Percentiles rank a stretch among this genome's conserved stretches.
phyloP scores from a whole-genome alignment of 441 rosid species.

The Syzygium malaccense region DNA sequence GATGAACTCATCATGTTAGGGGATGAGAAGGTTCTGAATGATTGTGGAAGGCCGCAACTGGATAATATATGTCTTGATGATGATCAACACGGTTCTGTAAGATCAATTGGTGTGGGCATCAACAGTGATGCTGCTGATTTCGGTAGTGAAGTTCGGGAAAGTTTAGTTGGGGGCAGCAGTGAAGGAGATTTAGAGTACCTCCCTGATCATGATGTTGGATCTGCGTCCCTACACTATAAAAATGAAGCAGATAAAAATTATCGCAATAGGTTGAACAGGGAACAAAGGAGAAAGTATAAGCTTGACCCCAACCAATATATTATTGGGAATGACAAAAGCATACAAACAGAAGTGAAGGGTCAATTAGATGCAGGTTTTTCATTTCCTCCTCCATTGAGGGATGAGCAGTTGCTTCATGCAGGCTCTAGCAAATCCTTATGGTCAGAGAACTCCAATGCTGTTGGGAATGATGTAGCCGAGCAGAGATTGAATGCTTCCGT shows the following conservation, averaged over 20 bases:
- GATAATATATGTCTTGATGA: constrained; percentile 69
- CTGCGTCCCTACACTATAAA: constrained; percentile 37
- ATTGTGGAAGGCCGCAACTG: constrained; percentile 33
- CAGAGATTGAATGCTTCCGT: constrained; percentile 42
- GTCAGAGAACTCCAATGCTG: constrained; percentile 44
- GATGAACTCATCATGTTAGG: constrained; percentile 64
- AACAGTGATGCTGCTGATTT: constrained; percentile 85
- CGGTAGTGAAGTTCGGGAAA: constrained; percentile 79
- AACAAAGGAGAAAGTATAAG: constrained; percentile 37
- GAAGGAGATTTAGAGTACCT: constrained; percentile 81
- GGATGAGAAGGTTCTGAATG: constrained; percentile 43
- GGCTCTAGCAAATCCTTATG: constrained; percentile 52
- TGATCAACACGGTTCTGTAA: constrained; percentile 85
- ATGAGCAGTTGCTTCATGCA: constrained; percentile 44
- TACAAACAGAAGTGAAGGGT: constrained; percentile 31
- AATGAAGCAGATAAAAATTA: constrained; percentile 47
- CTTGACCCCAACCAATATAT: constrained; percentile 34
- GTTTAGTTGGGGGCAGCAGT: constrained; percentile 80
- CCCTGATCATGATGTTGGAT: constrained; percentile 41
- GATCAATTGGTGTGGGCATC: constrained; percentile 95
- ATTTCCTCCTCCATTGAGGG: constrained; percentile 61
- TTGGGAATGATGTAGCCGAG: constrained; percentile 35
- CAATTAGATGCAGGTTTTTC: constrained; percentile 62
- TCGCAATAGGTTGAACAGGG: constrained; percentile 28
- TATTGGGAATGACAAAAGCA: constrained; percentile 40